Evolutionary conservation across 2,329 filamentous ascomycete species (phyloP), one percentile per base, ranked within the genome.

Genomic region (Sporothrix brunneoviolacea): DNA sequence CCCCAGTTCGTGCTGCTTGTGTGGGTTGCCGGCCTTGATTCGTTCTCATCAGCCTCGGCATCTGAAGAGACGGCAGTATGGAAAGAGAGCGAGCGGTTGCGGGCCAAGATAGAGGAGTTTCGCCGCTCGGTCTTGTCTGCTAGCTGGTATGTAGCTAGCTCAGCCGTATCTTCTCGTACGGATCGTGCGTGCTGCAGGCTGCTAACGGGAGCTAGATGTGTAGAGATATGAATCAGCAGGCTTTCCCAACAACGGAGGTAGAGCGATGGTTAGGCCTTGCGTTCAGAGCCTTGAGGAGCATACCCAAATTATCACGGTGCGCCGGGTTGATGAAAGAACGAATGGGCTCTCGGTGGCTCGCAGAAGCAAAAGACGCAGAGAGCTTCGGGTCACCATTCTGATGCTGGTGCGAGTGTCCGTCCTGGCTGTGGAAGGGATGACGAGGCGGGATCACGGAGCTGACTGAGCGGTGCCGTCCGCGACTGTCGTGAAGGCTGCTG

Each of bases 141-240:
- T 24, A 95, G 76, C 44, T 88, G 83, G 64, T 91, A 89, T 16
- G 81, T 88, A 38, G 90, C 90, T 51, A 95, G 75, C 67, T 95
- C 88, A 46, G 89, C 88, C 3, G 90, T 94, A 63, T 93, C 85
- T 67, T 93, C 84, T 56, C 90, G 84, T 36, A 95, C 85, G 57
- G 83, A 86, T 53, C 83, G 81, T 30, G 88, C 86, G 65, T 88
- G 87, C 59, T 88, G 80, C 16, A 81, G 77, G 59, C 80, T 85
- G 62, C 91, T 86, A 67, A 79, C 63, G 16, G 76, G 74, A 35
- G 70, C 75, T 79, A 56, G 4, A 18, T 24, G 8, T 9, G 27
- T 7, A 9, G 16, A 13, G 15, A n/a, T 3, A 24, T 16, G 13
- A 1, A 19, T 49, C 28, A 37, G 47, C 22, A 13, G 8, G 19